Conservation (phyloP, 768 basidiomycete genomes). For the Leccinellum albellum region DNA sequence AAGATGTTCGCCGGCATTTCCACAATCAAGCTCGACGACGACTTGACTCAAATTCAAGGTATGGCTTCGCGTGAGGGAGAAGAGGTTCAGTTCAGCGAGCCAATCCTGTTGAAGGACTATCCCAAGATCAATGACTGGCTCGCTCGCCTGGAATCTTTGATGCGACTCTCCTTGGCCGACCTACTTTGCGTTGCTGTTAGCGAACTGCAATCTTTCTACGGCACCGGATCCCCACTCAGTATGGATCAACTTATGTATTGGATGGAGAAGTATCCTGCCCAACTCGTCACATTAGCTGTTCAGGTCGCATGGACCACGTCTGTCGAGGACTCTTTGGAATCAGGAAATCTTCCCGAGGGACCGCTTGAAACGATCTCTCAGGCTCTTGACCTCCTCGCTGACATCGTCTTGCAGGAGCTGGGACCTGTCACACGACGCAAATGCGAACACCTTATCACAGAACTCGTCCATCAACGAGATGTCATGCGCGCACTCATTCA, state of each 20-base stretch:
- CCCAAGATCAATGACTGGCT: constrained; percentile 99
- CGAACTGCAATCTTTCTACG: constrained; percentile 81
- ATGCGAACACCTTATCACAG: constrained; percentile 98
- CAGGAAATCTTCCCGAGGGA: constrained; percentile 50
- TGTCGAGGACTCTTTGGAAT: constrained; percentile 69
- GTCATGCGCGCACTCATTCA: constrained; percentile 79
- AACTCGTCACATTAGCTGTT: constrained; percentile 91
- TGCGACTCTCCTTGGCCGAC: constrained; percentile 84
- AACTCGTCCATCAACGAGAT: constrained; percentile 96
- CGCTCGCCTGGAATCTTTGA: constrained; percentile 85
- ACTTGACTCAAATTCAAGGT: constrained; percentile 81
- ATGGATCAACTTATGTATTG: constrained; percentile 75
- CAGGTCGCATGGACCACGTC: constrained; percentile 93
- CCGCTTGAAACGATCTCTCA: constrained; percentile 74
- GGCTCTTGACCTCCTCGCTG: constrained; percentile 92
- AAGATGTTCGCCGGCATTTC: constrained; percentile 99
- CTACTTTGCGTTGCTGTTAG: constrained; percentile 75
- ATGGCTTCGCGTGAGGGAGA: constrained; percentile 97
- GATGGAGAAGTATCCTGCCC: constrained; percentile 94
- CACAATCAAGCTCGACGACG: constrained; percentile 83
- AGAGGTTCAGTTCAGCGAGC: constrained; percentile 78
- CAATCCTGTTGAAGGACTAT: constrained; percentile 86
- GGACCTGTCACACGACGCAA: constrained; percentile 90
- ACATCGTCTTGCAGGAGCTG: constrained; percentile 90
- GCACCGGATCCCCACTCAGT: constrained; percentile 54